Base-by-base conservation (phyloP, 768 basidiomycete species). In the Tylopilus subfusipes region DNA sequence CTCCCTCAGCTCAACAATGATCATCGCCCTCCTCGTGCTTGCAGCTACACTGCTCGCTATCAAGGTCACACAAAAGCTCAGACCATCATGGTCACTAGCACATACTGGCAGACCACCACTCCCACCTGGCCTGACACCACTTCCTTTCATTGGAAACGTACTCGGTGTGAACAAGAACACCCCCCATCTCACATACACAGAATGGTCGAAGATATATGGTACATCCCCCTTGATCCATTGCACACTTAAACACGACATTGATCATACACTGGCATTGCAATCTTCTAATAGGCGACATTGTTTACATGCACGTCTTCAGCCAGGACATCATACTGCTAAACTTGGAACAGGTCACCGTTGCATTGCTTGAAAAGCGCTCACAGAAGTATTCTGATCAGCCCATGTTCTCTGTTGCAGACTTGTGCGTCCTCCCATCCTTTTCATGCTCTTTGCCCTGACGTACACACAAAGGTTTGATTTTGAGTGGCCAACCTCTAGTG, bases 301-400 rank as follows among this genome's bases (percentile, higher is more conserved):
- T 61, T 11, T 34, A 53, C n/a, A 25, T 18, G 0, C 44, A 39
- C 21, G 59, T 80, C 24, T 65, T 83, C 48, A 72, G 74, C 31
- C 74, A 78, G 53, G 70, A 77, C 3, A 72, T 83, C 63, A 60
- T 84, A 48, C 68, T 83, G 44, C 62, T 85, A 45, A 82, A 78
- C 67, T 75, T 73, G 61, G 63, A 76, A 53, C 36, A n/a, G 9
- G 74, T 72, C 14, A 75, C 75, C 29, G 69, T 70, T 21, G 79
- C 80, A 42, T 66, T 84, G 30, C 65, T 84, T 30, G 82, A 83
- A 34, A 79, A 74, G 60, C 75, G 78, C 29, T 77, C 81, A 43
- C 62, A 75, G 11, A 78, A 78, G 21, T 83, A 83, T 61, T 83
- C 80, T 43, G 57, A 59, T 45, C 47, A 62, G 8, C 50, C 64